A percentile compares a stretch with the other conserved stretches of the same genome.
Conservation (phyloP, 495 filamentous ascomycete genomes). For the Hypoxylon trugodes region DNA sequence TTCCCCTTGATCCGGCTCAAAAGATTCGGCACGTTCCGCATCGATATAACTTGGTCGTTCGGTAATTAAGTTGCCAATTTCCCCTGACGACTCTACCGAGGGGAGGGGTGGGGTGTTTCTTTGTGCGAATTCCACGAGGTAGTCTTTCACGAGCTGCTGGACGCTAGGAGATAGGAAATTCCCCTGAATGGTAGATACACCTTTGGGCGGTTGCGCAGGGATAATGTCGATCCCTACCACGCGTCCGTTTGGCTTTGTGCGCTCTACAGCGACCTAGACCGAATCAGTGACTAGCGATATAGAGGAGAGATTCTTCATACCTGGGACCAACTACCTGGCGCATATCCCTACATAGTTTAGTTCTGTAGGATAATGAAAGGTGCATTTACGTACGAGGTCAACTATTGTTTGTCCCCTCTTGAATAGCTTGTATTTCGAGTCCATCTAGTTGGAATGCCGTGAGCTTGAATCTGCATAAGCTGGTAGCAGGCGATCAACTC, state of each 20-base stretch:
- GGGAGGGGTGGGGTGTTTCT: constrained; percentile 38
- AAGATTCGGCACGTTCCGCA: constrained; percentile 53
- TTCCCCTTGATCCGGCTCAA: constrained; percentile 43
- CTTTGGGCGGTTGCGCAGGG: constrained; percentile 86
- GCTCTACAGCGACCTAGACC: constrained; percentile 78
- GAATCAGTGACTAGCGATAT: constrained; percentile 2
- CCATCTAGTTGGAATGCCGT: constrained; percentile 62
- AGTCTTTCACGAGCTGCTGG: constrained; percentile 76
- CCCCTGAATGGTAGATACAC: constrained; percentile 91
- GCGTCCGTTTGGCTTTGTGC: constrained; percentile 76
- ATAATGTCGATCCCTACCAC: constrained; percentile 94
- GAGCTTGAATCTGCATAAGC: background rate
- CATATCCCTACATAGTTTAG: constrained; percentile 73
- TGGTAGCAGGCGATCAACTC: constrained; percentile 6
- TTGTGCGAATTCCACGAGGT: constrained; percentile 69
- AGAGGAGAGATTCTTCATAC: constrained; percentile 49
- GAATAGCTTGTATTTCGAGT: constrained; percentile 82
- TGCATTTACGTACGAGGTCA: constrained; percentile 71
- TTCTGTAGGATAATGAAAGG: background rate
- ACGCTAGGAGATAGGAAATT: constrained; percentile 80
- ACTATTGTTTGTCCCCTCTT: constrained; percentile 82
- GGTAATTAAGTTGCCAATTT: constrained; percentile 29
- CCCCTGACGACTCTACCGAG: constrained; percentile 28
- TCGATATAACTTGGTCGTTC: constrained; percentile 63
- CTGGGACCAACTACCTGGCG: constrained; percentile 94